These are phyloP conservation scores for Ophiognomonia clavigignenti-juglandacearum DNA, from an alignment of 2,329 filamentous ascomycete species.

Conservation along the genomic window DNA sequence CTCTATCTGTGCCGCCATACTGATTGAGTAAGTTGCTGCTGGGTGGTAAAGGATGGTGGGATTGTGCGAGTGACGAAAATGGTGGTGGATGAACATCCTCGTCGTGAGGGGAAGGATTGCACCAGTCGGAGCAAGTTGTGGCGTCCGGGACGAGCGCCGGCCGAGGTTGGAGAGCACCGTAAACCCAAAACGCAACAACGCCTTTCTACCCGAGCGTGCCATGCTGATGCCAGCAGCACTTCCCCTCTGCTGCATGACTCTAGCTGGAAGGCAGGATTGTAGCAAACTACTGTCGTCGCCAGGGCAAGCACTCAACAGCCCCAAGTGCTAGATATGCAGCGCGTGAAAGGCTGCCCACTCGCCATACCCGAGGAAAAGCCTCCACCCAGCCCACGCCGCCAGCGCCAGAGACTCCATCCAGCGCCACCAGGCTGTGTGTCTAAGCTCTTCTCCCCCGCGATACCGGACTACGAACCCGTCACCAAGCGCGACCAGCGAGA, in stretches of 20 bases:
- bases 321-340: neutral
- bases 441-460: conserved; percentile 22
- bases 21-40: too few species aligned
- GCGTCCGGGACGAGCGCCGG: neutral
- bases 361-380: conserved; percentile 4
- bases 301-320: neutral
- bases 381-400: conserved; percentile 23
- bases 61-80: too few species aligned
- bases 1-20: too few species aligned
- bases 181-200: too few species aligned
- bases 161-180: neutral
- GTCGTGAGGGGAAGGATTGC: neutral
- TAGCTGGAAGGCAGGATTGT: too few species aligned
- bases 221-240: neutral
- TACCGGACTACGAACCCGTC: conserved; percentile 30
- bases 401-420: conserved; percentile 21
- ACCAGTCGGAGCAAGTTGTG: neutral
- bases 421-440: conserved; percentile 22
- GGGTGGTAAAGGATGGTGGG: too few species aligned
- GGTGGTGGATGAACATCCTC: neutral
- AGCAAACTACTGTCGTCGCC: neutral
- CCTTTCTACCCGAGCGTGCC: too few species aligned
- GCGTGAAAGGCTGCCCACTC: conserved; percentile 9
- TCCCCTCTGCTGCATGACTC: neutral
- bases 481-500: conserved; percentile 26